phyloP scores from a whole-genome alignment of 2,329 filamentous ascomycete genomes.

The Hypoxylon sp. region DNA sequence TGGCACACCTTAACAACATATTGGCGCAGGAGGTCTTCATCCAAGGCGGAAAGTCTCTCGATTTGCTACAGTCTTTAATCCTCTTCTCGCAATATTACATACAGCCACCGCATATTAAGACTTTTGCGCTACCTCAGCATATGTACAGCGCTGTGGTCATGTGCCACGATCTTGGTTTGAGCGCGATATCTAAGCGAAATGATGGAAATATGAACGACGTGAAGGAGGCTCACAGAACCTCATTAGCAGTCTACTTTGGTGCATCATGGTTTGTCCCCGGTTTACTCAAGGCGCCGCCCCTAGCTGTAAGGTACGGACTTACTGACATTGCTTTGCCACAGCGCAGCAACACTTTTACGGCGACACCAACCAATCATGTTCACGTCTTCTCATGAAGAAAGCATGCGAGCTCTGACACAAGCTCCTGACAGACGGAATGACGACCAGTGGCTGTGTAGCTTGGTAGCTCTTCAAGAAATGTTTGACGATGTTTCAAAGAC shows the following conservation, averaged over 20 bases:
- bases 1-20: conserved; percentile 33
- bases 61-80: conserved; percentile 35
- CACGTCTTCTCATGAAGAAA: conserved; percentile 28
- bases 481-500: conserved; percentile 42
- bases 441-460: conserved; percentile 39
- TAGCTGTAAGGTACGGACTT: not conserved
- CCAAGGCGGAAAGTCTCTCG: conserved; percentile 37
- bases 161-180: conserved; percentile 39
- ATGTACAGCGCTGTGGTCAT: conserved; percentile 40
- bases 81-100: conserved; percentile 43
- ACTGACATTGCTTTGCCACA: conserved; percentile 11
- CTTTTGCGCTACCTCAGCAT: conserved; percentile 39
- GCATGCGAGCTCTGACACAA: conserved; percentile 27
- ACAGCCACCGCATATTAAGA: conserved; percentile 34
- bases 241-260: conserved; percentile 38
- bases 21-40: conserved; percentile 41
- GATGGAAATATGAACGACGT: not conserved
- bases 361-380: conserved; percentile 36
- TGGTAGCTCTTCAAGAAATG: conserved; percentile 38
- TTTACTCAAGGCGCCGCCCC: not conserved
- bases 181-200: not conserved
- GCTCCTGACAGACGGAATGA: conserved; percentile 1
- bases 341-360: conserved; percentile 35
- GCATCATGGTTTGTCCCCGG: conserved; percentile 35
- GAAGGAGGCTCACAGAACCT: conserved; percentile 31